phyloP scores from a whole-genome alignment of 345 rosid species.

The Erysimum cheiranthoides region DNA sequence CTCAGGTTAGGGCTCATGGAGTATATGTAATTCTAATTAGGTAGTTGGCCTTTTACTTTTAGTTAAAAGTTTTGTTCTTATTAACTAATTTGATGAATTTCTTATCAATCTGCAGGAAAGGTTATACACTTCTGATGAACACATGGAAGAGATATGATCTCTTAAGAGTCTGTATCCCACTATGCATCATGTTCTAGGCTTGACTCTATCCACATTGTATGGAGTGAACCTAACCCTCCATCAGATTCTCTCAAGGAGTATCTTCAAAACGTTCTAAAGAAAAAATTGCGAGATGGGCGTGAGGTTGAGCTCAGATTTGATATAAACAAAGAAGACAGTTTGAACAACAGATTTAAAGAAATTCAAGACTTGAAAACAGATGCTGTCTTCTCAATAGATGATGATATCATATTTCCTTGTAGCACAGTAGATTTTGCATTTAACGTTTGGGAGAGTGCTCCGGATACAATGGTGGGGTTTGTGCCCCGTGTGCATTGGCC shows the following conservation, averaged over 20 bases:
- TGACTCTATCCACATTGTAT: conserved; percentile 85
- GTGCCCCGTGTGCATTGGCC: conserved; percentile 91
- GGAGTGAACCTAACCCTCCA: conserved; percentile 98
- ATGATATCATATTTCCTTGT: conserved; percentile 92
- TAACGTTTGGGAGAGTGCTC: conserved; percentile 90
- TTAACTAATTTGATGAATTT: background rate
- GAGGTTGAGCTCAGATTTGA: conserved; percentile 70
- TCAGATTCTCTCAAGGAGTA: conserved; percentile 64
- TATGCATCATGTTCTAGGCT: conserved; percentile 76
- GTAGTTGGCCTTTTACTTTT: conserved; percentile 5
- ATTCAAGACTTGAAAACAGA: conserved; percentile 76
- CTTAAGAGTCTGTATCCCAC: conserved; percentile 79
- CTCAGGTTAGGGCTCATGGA: background rate
- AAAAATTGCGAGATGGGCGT: conserved; percentile 55
- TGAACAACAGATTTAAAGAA: conserved; percentile 93
- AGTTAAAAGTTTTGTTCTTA: background rate
- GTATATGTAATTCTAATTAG: background rate
- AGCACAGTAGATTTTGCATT: conserved; percentile 84
- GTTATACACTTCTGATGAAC: conserved; percentile 81
- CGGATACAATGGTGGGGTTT: conserved; percentile 87
- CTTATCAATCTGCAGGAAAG: conserved; percentile 57
- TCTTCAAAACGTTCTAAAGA: conserved; percentile 53
- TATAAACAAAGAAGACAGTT: conserved; percentile 84
- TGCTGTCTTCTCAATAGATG: conserved; percentile 92
- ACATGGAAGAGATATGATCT: conserved; percentile 98